A percentile compares a stretch with the other conserved stretches of the same genome.
Conservation (phyloP, 257 asterid species). For the Scutellaria galericulata region DNA sequence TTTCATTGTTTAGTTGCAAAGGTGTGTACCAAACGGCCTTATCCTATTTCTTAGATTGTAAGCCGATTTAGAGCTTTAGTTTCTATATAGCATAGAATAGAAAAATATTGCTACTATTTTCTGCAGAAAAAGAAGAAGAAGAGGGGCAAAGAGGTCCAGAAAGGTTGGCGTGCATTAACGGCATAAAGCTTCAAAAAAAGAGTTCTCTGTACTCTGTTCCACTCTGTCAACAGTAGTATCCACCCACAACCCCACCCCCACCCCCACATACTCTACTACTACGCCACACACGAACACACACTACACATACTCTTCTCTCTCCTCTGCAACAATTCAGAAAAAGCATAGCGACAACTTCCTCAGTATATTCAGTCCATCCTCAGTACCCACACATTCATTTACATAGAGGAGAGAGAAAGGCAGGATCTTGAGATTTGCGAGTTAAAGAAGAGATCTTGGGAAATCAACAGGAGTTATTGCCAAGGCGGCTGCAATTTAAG, state of each 20-base stretch:
- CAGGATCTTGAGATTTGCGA: constrained; percentile 59
- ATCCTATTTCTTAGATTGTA: too few species aligned
- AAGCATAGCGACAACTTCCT: constrained; percentile 60
- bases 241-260: constrained; percentile 38
- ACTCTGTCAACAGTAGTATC: constrained; percentile 45
- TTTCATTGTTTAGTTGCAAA: too few species aligned
- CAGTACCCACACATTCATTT: constrained; percentile 26
- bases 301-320: constrained; percentile 43
- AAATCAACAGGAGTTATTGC: constrained; percentile 62
- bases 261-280: constrained; percentile 19
- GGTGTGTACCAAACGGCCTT: too few species aligned
- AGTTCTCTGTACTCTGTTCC: constrained; percentile 41
- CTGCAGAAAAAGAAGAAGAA: background rate
- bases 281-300: constrained; percentile 40
- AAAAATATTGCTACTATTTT: background rate
- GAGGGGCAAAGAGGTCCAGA: constrained; percentile 50
- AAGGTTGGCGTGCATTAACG: constrained; percentile 62
- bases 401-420: constrained; percentile 25
- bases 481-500: constrained; percentile 76
- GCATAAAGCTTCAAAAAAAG: constrained; percentile 51
- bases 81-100: too few species aligned
- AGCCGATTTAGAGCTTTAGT: too few species aligned
- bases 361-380: constrained; percentile 55
- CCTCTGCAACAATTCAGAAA: constrained; percentile 52
- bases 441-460: constrained; percentile 45